Evolutionary conservation across 1,139 yeast genomes (phyloP).

Genomic region (Saccharomyces hybrid): DNA sequence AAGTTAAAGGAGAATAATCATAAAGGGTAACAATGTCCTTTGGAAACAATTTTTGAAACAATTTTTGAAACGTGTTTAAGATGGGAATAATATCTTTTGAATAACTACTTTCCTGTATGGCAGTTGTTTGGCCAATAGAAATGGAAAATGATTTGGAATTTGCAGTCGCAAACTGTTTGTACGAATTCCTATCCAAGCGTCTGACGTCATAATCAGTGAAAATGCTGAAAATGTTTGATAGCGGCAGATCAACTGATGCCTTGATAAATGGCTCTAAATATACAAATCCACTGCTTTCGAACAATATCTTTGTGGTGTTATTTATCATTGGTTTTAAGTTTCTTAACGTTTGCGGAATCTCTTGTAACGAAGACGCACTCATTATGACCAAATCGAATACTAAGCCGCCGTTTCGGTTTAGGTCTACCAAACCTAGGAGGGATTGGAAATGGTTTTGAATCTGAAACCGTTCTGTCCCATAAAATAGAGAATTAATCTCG

Average conservation of each 20-base stretch:
- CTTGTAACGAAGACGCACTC: constrained; percentile 40
- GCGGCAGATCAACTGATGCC: constrained; percentile 25
- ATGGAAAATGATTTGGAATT: not conserved
- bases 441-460: constrained; percentile 21
- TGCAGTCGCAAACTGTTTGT: constrained; percentile 24
- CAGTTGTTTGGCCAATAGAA: constrained; percentile 1
- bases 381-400: constrained; percentile 43
- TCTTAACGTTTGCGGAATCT: constrained; percentile 35
- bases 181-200: constrained; percentile 29
- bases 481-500: constrained; percentile 18
- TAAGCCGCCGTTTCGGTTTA: constrained; percentile 6
- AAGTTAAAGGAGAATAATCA: constrained; percentile 44
- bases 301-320: constrained; percentile 42
- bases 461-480: constrained; percentile 19
- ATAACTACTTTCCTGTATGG: not conserved
- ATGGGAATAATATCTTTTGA: not conserved
- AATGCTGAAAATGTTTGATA: constrained; percentile 45
- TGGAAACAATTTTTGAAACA: constrained; percentile 24
- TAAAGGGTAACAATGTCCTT: constrained; percentile 33
- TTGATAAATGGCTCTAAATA: constrained; percentile 60
- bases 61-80: constrained; percentile 17
- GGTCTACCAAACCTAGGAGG: constrained; percentile 14
- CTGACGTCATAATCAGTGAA: constrained; percentile 60
- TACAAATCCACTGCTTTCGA: constrained; percentile 64
- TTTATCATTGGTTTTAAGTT: constrained; percentile 32